These are phyloP conservation scores for Brettanomyces nanus DNA, from an alignment of 805 yeast genomes.

Conservation along the genomic window DNA sequence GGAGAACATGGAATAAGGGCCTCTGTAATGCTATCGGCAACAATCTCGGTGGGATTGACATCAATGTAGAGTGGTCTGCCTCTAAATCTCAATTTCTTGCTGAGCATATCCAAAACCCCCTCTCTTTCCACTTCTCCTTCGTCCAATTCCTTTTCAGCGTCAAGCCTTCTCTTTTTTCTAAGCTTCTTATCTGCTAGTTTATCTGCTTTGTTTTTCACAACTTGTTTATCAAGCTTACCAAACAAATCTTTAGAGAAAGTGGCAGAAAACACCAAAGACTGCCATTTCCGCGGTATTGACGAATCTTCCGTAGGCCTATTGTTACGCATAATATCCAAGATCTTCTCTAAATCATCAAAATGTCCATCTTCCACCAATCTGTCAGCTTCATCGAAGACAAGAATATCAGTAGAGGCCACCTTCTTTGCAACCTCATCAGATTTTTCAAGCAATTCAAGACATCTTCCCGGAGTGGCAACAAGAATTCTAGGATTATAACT, in stretches of 20 bases:
- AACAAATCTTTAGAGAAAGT: constrained; percentile 82
- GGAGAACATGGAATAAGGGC: constrained; percentile 89
- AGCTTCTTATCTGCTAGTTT: constrained; percentile 23
- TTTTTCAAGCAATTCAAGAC: constrained; percentile 71
- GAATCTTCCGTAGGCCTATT: constrained; percentile 34
- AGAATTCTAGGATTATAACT: constrained; percentile 68
- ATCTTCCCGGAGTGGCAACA: constrained; percentile 94
- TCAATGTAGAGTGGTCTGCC: constrained; percentile 66
- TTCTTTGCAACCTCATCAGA: constrained; percentile 35
- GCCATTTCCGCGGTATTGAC: constrained; percentile 40
- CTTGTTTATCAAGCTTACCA: constrained; percentile 49
- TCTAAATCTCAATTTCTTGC: constrained; percentile 63
- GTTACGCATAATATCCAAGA: constrained; percentile 54
- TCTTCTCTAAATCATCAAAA: constrained; percentile 83
- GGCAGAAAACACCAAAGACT: constrained; percentile 91
- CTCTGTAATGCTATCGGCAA: constrained; percentile 70
- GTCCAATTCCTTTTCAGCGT: constrained; percentile 25
- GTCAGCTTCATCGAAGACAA: constrained; percentile 93
- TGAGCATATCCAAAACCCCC: constrained; percentile 57
- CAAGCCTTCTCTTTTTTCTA: constrained; percentile 18
- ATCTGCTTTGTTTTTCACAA: constrained; percentile 12
- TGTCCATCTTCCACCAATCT: constrained; percentile 92
- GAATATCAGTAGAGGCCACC: constrained; percentile 37
- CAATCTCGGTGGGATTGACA: constrained; percentile 76
- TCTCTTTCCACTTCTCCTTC: constrained; percentile 33